phyloP scores from a whole-genome alignment of 2,329 filamentous ascomycete species.

The Teratosphaeria viscida region DNA sequence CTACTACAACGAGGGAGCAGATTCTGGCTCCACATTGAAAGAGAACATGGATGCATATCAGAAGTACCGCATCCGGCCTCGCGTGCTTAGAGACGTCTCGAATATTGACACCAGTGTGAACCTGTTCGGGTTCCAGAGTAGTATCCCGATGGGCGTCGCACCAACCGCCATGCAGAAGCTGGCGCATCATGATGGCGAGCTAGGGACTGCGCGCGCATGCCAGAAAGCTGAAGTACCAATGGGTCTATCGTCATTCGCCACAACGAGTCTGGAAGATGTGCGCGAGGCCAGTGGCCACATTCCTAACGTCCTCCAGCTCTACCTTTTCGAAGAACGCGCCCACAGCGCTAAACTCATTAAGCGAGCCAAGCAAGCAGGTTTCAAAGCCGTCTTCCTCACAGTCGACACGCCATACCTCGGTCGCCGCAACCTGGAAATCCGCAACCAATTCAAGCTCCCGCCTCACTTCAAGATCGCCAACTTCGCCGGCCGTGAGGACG shows the following conservation, averaged over 20 bases:
- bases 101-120: slow-evolving; percentile 31
- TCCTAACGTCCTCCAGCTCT: slow-evolving; percentile 46
- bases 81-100: slow-evolving; percentile 33
- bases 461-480: slow-evolving; percentile 27
- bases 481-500: slow-evolving; percentile 16
- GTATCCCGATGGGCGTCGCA: slow-evolving; percentile 44
- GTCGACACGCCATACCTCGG: slow-evolving; percentile 48
- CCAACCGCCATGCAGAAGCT: slow-evolving; percentile 45
- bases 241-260: slow-evolving; percentile 42
- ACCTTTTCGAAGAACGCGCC: slow-evolving; percentile 43
- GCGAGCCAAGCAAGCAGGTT: slow-evolving; percentile 33
- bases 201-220: slow-evolving; percentile 40
- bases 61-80: slow-evolving; percentile 31
- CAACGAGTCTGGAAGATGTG: slow-evolving; percentile 42
- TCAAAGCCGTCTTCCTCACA: slow-evolving; percentile 47
- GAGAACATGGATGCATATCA: slow-evolving; percentile 46
- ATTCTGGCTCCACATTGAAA: slow-evolving; percentile 25
- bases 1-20: slow-evolving; percentile 31
- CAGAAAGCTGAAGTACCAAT: slow-evolving; percentile 35
- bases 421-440: slow-evolving; percentile 43
- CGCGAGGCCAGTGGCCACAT: slow-evolving; percentile 31
- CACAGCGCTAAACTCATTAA: slow-evolving; percentile 33
- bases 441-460: slow-evolving; percentile 40
- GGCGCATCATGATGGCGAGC: slow-evolving; percentile 43
- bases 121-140: slow-evolving; percentile 35